A percentile compares a stretch with the other conserved stretches of the same genome.
Conservation (phyloP, 441 rosid genomes). For the Croton setiger region DNA sequence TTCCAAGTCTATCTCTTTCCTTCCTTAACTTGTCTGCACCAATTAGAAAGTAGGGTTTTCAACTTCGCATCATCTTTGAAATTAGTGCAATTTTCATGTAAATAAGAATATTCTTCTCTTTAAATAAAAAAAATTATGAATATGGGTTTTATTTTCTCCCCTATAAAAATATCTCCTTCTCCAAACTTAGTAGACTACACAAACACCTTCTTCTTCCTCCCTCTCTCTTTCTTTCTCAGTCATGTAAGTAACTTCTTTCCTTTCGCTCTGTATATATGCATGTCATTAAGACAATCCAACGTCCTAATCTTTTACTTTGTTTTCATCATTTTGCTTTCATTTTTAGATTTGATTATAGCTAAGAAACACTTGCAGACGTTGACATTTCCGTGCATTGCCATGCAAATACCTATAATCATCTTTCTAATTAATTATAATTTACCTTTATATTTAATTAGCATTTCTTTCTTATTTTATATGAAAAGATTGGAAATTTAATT, state of each 20-base stretch:
- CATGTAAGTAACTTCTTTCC: neutral
- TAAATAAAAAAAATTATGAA: too few relatives aligned
- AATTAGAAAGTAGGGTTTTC: too few relatives aligned
- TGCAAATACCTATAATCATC: conserved; percentile 23
- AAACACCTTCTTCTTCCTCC: neutral
- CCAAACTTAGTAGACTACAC: conserved; percentile 23
- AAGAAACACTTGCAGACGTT: conserved; percentile 30
- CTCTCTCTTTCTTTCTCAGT: neutral
- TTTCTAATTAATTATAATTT: neutral
- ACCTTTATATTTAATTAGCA: too few relatives aligned
- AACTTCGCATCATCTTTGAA: too few relatives aligned
- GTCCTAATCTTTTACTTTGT: conserved; percentile 14
- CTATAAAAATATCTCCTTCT: conserved; percentile 28
- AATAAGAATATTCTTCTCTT: too few relatives aligned
- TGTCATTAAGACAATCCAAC: conserved; percentile 5
- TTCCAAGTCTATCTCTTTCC: conserved; percentile 41
- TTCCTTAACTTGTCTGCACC: conserved; percentile 2
- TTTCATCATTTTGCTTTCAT: conserved; percentile 13
- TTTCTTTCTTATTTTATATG: too few relatives aligned
- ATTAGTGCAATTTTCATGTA: too few relatives aligned
- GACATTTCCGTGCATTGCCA: conserved; percentile 31
- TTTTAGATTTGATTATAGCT: neutral
- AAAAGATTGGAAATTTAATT: neutral
- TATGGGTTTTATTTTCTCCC: neutral
- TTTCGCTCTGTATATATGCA: neutral